Evolutionary conservation across 257 asterid species (phyloP).

Genomic region (Agastache rugosa): DNA sequence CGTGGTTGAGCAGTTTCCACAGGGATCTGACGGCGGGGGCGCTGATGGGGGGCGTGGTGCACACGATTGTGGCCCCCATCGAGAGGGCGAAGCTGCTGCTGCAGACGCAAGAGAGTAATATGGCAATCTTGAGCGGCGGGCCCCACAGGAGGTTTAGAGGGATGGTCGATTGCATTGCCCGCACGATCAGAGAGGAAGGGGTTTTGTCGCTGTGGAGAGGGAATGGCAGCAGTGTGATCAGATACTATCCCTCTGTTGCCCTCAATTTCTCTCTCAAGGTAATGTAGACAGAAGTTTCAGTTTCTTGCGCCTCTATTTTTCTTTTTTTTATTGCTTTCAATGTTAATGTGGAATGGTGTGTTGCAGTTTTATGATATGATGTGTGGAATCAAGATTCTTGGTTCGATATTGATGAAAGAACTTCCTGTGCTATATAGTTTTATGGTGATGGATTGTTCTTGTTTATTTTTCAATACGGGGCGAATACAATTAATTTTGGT

Average conservation of each 20-base stretch:
- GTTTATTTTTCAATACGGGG: neutral
- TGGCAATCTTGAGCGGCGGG: slow-evolving; percentile 72
- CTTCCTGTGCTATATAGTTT: neutral
- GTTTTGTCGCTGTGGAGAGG: slow-evolving; percentile 95
- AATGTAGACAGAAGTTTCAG: neutral
- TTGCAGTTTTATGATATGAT: slow-evolving; percentile 6
- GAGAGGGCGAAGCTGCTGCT: slow-evolving; percentile 94
- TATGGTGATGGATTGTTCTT: neutral
- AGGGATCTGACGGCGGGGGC: slow-evolving; percentile 93
- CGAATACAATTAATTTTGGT: neutral
- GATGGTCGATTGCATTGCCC: slow-evolving; percentile 83
- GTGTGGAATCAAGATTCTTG: neutral
- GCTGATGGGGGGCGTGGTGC: slow-evolving; percentile 96
- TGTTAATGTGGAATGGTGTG: neutral
- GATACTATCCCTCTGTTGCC: slow-evolving; percentile 97
- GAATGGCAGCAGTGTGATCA: slow-evolving; percentile 91
- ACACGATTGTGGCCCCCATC: slow-evolving; percentile 95
- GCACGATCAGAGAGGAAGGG: slow-evolving; percentile 88
- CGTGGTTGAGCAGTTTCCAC: slow-evolving; percentile 66
- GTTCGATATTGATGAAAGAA: neutral
- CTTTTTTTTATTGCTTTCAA: slow-evolving; percentile 21
- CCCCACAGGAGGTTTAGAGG: slow-evolving; percentile 89
- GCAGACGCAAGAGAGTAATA: slow-evolving; percentile 97
- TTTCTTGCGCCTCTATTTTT: neutral
- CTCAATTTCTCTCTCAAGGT: slow-evolving; percentile 99